Percentiles rank a stretch among this genome's conserved stretches.
Evolutionary conservation across 148 eudicot species (phyloP).

Genomic region (Diospyros kaki): DNA sequence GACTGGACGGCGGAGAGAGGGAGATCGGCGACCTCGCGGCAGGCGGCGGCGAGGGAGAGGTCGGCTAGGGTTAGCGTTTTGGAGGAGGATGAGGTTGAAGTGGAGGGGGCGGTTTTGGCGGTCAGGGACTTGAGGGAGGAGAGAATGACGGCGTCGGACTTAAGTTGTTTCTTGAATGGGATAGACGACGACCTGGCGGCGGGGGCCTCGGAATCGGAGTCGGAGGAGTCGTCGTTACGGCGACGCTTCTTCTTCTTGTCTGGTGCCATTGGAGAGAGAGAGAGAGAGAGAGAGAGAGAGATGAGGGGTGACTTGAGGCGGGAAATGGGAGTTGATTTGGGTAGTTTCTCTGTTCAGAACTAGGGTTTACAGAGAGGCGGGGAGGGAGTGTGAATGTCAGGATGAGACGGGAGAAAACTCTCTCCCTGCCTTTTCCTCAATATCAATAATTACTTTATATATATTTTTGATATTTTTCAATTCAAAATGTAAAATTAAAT

Average conservation of each 20-base stretch:
- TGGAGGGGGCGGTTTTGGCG: conserved; percentile 28
- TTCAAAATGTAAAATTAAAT: too few species aligned
- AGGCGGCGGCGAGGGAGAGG: conserved; percentile 64
- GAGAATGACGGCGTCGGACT: conserved; percentile 59
- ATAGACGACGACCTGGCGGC: conserved; percentile 18
- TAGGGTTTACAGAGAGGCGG: not conserved
- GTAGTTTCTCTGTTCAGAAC: not conserved
- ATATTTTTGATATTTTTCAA: too few species aligned
- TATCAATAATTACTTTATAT: too few species aligned
- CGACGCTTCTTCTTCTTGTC: conserved; percentile 72
- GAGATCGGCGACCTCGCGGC: conserved; percentile 89
- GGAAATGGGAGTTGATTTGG: conserved; percentile 5
- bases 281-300: conserved; percentile 21
- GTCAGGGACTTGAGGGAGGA: conserved; percentile 43
- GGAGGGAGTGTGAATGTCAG: too few species aligned
- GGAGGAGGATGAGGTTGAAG: conserved; percentile 6
- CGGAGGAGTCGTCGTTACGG: conserved; percentile 31
- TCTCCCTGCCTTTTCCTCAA: too few species aligned
- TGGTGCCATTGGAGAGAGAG: conserved; percentile 45
- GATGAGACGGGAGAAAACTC: too few species aligned
- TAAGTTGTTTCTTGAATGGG: conserved; percentile 60
- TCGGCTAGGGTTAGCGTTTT: conserved; percentile 53
- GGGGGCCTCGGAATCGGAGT: conserved; percentile 37
- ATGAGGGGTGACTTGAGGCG: not conserved
- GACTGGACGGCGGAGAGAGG: conserved; percentile 77